phyloP scores from a whole-genome alignment of 129 eudicot genomes.

The Pseudognaphalium luteoalbum region DNA sequence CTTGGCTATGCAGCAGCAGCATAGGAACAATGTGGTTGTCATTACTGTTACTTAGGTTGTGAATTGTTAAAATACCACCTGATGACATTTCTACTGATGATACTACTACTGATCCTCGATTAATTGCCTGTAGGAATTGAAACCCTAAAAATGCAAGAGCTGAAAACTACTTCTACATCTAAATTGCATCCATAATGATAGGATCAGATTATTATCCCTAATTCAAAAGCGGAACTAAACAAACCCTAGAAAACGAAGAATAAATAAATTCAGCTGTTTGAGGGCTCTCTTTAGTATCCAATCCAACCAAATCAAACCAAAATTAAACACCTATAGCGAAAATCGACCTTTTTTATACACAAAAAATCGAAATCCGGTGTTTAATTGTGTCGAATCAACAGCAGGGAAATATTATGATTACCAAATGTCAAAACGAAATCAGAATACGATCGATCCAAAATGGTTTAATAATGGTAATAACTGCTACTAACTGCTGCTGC shows the following conservation, averaged over 20 bases:
- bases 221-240: not conserved
- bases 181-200: not conserved
- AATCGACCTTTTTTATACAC: not conserved
- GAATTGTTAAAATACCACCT: constrained; percentile 48
- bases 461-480: not conserved
- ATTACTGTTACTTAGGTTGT: constrained; percentile 10
- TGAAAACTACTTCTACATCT: not conserved
- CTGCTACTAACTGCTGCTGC: not conserved
- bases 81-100: constrained; percentile 36
- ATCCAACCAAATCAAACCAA: not conserved
- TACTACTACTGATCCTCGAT: not conserved
- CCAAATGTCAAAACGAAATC: not conserved
- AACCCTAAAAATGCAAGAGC: not conserved
- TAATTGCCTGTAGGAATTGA: not conserved
- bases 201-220: not conserved
- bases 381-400: not conserved
- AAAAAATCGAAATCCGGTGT: not conserved
- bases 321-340: not conserved
- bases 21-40: constrained; percentile 18
- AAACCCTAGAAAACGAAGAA: not conserved
- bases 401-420: no score
- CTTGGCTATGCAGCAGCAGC: constrained; percentile 28
- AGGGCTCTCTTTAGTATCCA: not conserved
- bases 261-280: not conserved
- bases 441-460: not conserved